These are phyloP conservation scores for Coemansia sp. DNA, from an alignment of 192 early-diverging fungal genomes.

Conservation along the genomic window DNA sequence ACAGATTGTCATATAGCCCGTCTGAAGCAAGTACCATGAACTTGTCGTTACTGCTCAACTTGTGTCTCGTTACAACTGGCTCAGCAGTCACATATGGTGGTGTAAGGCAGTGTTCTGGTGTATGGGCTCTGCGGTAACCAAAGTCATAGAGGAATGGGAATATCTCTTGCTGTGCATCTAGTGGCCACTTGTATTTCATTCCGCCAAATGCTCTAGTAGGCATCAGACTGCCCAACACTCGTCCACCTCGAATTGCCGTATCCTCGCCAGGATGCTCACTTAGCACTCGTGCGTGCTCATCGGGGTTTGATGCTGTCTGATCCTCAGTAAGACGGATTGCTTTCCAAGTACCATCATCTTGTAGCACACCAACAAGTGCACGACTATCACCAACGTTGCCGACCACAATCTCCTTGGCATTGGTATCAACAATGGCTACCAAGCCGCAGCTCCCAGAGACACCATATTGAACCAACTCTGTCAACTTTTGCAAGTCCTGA, in stretches of 20 bases:
- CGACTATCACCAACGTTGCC: slow-evolving; percentile 50
- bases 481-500: not conserved
- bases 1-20: slow-evolving; percentile 80
- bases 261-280: slow-evolving; percentile 77
- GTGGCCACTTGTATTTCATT: slow-evolving; percentile 70
- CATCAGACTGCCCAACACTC: slow-evolving; percentile 64
- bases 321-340: slow-evolving; percentile 65
- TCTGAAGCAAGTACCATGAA: slow-evolving; percentile 83
- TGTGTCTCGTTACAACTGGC: slow-evolving; percentile 67
- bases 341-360: slow-evolving; percentile 54
- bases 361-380: slow-evolving; percentile 46
- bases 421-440: slow-evolving; percentile 39
- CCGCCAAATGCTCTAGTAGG: slow-evolving; percentile 70
- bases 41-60: slow-evolving; percentile 62
- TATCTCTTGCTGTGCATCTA: slow-evolving; percentile 58
- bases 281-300: slow-evolving; percentile 29
- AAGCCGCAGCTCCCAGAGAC: slow-evolving; percentile 44
- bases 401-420: slow-evolving; percentile 34
- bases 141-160: slow-evolving; percentile 32
- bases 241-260: slow-evolving; percentile 59
- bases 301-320: slow-evolving; percentile 38
- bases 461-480: not conserved
- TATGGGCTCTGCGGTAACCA: slow-evolving; percentile 53
- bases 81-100: slow-evolving; percentile 79
- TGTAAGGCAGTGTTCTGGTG: slow-evolving; percentile 59